Evolutionary conservation across 495 filamentous ascomycete genomes (phyloP).

Genomic region (Tricharina praecox): DNA sequence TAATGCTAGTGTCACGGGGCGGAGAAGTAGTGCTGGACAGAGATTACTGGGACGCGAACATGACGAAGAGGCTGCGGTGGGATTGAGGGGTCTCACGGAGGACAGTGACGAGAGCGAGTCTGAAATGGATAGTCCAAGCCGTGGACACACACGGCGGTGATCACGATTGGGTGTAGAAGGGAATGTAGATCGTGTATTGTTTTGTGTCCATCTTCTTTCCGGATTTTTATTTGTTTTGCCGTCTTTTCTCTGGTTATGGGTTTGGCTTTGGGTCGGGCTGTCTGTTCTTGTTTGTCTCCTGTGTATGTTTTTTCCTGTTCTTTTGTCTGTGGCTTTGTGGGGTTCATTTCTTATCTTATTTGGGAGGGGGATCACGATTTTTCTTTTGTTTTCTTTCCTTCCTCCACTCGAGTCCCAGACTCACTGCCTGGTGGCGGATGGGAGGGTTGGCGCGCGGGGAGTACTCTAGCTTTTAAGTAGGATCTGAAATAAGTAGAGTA

Average conservation of each 20-base stretch:
- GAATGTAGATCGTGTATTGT: neutral
- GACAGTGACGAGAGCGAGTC: constrained; percentile 38
- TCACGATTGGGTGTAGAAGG: neutral
- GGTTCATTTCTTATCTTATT: neutral
- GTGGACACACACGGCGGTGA: neutral
- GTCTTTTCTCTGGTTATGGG: too few relatives aligned
- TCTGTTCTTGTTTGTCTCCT: neutral
- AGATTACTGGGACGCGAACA: constrained; percentile 46
- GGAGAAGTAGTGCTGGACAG: constrained; percentile 36
- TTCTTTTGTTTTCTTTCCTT: neutral
- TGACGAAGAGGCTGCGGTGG: constrained; percentile 46
- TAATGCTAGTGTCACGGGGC: constrained; percentile 33
- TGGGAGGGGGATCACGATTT: neutral
- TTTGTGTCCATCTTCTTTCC: too few relatives aligned
- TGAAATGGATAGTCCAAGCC: neutral
- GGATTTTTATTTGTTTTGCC: too few relatives aligned
- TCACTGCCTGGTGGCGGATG: too few relatives aligned
- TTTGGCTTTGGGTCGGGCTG: neutral
- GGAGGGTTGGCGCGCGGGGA: too few relatives aligned
- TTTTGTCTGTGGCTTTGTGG: neutral
- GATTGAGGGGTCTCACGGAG: constrained; percentile 46
- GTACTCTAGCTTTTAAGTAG: too few relatives aligned
- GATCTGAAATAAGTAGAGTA: too few relatives aligned
- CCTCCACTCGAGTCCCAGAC: too few relatives aligned
- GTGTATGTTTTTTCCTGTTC: neutral